phyloP scores from a whole-genome alignment of 2,329 filamentous ascomycete genomes.

The Pyricularia pennisetigena region DNA sequence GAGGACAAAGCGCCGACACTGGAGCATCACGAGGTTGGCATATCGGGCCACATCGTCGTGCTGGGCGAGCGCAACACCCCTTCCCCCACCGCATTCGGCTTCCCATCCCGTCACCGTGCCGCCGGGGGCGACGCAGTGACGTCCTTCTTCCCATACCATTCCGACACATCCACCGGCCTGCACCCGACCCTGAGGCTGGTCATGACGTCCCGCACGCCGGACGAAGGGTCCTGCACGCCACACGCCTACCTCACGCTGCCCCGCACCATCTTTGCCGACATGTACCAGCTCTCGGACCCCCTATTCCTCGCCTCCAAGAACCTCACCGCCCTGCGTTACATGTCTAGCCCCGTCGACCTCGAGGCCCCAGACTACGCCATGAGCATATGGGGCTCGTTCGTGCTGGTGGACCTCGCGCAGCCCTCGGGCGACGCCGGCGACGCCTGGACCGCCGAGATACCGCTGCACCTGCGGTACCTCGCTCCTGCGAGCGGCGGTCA shows the following conservation, averaged over 20 bases:
- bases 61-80: constrained; percentile 65
- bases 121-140: constrained; percentile 19
- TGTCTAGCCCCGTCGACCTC: constrained; percentile 72
- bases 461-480: constrained; percentile 80
- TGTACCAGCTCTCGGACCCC: constrained; percentile 69
- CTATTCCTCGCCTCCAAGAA: constrained; percentile 78
- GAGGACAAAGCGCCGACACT: constrained; percentile 47
- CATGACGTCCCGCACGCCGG: constrained; percentile 35
- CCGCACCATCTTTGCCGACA: constrained; percentile 72
- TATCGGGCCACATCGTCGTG: constrained; percentile 70
- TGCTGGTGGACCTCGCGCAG: constrained; percentile 63
- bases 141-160: not conserved
- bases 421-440: constrained; percentile 26
- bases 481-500: constrained; percentile 48
- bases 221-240: constrained; percentile 53
- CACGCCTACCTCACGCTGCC: constrained; percentile 80
- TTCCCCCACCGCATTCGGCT: constrained; percentile 71
- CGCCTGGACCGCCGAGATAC: constrained; percentile 60
- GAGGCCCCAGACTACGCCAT: constrained; percentile 82
- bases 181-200: constrained; percentile 70
- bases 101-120: constrained; percentile 67
- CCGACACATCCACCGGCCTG: constrained; percentile 45
- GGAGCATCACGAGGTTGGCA: constrained; percentile 63
- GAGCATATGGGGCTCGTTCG: constrained; percentile 65
- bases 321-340: constrained; percentile 55